Percentiles rank a stretch among this genome's conserved stretches.
These are phyloP conservation scores for Plasmodium malariae DNA, from an alignment of 169 alveolate genomes.

Conservation along the genomic window DNA sequence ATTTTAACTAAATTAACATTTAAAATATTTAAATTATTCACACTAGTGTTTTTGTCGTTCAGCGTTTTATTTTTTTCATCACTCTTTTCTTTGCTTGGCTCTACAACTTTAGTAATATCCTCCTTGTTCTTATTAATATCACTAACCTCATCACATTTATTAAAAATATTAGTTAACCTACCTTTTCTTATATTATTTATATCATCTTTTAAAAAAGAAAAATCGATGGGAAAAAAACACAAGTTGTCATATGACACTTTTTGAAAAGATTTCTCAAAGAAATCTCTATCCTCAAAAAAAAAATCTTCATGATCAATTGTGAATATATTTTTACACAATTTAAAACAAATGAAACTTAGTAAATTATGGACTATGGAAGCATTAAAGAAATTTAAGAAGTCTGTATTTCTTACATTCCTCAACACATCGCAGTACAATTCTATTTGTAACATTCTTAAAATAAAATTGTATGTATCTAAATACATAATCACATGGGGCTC, in stretches of 20 bases:
- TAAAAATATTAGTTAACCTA: no score
- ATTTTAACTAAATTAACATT: constrained; percentile 26
- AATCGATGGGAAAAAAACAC: constrained; percentile 38
- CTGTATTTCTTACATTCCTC: constrained; percentile 17
- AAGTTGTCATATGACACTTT: constrained; percentile 5
- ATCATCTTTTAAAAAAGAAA: constrained; percentile 38
- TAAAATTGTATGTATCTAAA: constrained; percentile 40
- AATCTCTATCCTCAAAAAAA: constrained; percentile 21
- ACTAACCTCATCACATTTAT: background rate
- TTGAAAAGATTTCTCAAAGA: constrained; percentile 26
- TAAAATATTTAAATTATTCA: background rate
- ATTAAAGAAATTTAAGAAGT: constrained; percentile 54
- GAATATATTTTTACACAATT: constrained; percentile 23
- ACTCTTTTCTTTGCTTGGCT: background rate
- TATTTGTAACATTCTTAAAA: constrained; percentile 40
- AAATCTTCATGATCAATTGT: constrained; percentile 52
- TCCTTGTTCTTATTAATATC: background rate
- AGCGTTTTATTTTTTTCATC: background rate
- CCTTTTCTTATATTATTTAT: constrained; percentile 1
- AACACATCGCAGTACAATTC: constrained; percentile 11
- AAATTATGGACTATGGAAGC: constrained; percentile 64
- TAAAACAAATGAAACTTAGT: constrained; percentile 35
- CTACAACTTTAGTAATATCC: background rate
- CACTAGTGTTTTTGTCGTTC: background rate
- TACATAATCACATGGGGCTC: constrained; percentile 13